phyloP scores from a whole-genome alignment of 805 yeast genomes.

The Starmera pachycereana region DNA sequence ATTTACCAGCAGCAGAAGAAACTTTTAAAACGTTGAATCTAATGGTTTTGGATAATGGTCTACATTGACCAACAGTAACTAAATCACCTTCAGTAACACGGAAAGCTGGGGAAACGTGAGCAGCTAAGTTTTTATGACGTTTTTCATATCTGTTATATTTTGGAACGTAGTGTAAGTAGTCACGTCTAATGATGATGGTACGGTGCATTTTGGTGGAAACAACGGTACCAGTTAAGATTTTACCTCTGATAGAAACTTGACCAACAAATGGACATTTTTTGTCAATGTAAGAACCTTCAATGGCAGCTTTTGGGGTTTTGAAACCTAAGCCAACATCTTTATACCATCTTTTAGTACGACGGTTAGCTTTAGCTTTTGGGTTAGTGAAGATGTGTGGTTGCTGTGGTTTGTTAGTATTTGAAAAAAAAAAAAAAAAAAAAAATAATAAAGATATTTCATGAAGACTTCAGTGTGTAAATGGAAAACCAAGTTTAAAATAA shows the following conservation, averaged over 20 bases:
- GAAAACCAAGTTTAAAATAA: too few species aligned
- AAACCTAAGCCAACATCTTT: conserved; percentile 99
- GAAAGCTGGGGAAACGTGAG: conserved; percentile 99
- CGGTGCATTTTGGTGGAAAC: conserved; percentile 99
- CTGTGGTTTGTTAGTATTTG: conserved; percentile 26
- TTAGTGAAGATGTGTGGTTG: conserved; percentile 99
- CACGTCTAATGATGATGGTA: conserved; percentile 99
- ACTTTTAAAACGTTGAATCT: conserved; percentile 99
- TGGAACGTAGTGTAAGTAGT: conserved; percentile 99
- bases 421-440: too few species aligned
- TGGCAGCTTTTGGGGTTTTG: conserved; percentile 99
- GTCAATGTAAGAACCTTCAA: conserved; percentile 98
- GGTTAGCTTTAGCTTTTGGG: conserved; percentile 98
- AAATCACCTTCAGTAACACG: conserved; percentile 98
- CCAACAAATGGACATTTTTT: conserved; percentile 99
- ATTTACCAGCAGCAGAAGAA: conserved; percentile 75
- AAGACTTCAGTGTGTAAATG: too few species aligned
- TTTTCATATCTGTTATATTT: conserved; percentile 99
- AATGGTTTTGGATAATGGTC: conserved; percentile 99
- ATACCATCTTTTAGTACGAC: conserved; percentile 99
- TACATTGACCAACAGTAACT: conserved; percentile 99
- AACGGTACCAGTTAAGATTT: conserved; percentile 98
- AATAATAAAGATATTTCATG: too few species aligned
- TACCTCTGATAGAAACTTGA: conserved; percentile 97
- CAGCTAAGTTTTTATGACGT: conserved; percentile 99